Base-by-base conservation (phyloP, 2,329 filamentous ascomycete genomes). In the Hypomyces rosellus region DNA sequence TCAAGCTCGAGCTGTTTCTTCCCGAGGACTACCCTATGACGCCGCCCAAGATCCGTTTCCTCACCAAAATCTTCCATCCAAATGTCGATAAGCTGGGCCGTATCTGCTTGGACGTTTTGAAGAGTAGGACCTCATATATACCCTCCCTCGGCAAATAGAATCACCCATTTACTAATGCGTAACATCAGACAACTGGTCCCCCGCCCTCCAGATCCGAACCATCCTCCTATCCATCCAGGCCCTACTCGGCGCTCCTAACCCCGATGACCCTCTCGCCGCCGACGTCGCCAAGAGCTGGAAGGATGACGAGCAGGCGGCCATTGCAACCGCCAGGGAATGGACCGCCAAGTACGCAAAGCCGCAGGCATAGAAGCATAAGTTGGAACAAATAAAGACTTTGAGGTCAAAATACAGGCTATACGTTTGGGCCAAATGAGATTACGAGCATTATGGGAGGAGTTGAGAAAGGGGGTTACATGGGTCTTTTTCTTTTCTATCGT, bases 1-100 rank as follows among this genome's bases (percentile, higher is more conserved):
- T 99, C 78, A 92, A 95, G 71, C 86, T 97, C 55, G 93, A 99
- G 71, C 83, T 99, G 16, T 99, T 99, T 70, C 80, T 99, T 20
- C 95, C 95, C 41, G 93, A 99, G 65, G 93, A 99, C 74, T 99
- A 99, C 69, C 93, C 93, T 39, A 99, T 99, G 93, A 96, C 90
- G 34, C 92, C 93, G 48, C 93, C 93, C 42, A 96, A 96, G 77
- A 96, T 99, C 65, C 88, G 93, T 49, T 99, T 99, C 72, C 78
- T 99, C 46, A 99, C 95, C 61, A 96, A 96, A 74, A 97, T 99
- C 69, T 99, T 97, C 72, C 95, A 99, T 69, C 93, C 93, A 47
- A 99, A 99, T 69, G 96, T 99, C 61, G 93, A 99, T 69, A 95
- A 95, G 72, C 82, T 99, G 2, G 93, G 93, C 54, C 87, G 93